phyloP scores from a whole-genome alignment of 345 rosid genomes.

The Gossypium longicalyx region DNA sequence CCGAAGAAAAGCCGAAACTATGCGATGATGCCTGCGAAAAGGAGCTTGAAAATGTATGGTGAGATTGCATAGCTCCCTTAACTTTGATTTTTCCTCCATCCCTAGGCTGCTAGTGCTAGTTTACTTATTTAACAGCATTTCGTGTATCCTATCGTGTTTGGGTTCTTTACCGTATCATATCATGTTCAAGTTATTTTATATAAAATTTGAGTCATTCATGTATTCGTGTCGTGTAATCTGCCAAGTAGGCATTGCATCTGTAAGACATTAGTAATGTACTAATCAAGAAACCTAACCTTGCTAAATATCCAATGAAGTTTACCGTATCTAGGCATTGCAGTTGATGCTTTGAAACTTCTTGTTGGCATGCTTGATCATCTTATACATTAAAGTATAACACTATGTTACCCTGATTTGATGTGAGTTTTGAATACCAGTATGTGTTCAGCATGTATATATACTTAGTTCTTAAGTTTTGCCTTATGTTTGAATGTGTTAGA shows the following conservation, averaged over 20 bases:
- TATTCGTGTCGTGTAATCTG: too few species aligned
- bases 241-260: too few species aligned
- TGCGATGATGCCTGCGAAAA: conserved; percentile 77
- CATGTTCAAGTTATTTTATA: too few species aligned
- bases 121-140: background rate
- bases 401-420: background rate
- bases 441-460: background rate
- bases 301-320: too few species aligned
- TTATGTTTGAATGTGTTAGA: background rate
- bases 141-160: background rate
- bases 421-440: background rate
- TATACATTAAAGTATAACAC: background rate
- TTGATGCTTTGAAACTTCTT: too few species aligned
- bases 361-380: too few species aligned
- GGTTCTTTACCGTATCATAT: background rate
- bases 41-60: conserved; percentile 99
- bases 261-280: too few species aligned
- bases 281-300: too few species aligned
- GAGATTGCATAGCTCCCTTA: conserved; percentile 51
- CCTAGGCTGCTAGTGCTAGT: background rate
- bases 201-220: too few species aligned
- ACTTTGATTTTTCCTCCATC: conserved; percentile 5
- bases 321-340: too few species aligned
- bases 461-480: background rate
- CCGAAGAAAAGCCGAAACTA: conserved; percentile 67